phyloP scores from a whole-genome alignment of 2,329 filamentous ascomycete species.

The Exophiala calicioides region DNA sequence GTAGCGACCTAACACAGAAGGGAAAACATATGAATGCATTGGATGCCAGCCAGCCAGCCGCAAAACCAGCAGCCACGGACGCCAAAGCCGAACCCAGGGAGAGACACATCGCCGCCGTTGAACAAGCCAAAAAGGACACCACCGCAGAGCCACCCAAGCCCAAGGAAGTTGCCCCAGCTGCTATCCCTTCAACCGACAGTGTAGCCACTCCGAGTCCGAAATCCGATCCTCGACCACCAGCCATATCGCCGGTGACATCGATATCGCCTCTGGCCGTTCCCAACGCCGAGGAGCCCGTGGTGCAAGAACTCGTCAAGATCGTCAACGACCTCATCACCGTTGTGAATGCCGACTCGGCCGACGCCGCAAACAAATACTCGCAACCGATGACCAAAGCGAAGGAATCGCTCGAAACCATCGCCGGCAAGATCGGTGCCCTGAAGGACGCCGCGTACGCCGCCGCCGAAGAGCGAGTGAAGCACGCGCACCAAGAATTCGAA shows the following conservation, averaged over 20 bases:
- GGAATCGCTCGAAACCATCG: slow-evolving; percentile 74
- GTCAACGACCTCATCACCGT: slow-evolving; percentile 94
- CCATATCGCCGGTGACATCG: slow-evolving; percentile 55
- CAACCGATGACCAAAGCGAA: slow-evolving; percentile 83
- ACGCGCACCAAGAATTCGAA: slow-evolving; percentile 77
- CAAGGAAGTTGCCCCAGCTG: slow-evolving; percentile 36
- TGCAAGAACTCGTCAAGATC: slow-evolving; percentile 91
- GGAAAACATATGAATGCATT: slow-evolving; percentile 51
- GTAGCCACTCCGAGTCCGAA: slow-evolving; percentile 32
- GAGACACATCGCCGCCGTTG: slow-evolving; percentile 37
- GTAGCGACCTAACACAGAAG: slow-evolving; percentile 59
- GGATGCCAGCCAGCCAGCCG: slow-evolving; percentile 28
- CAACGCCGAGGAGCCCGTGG: slow-evolving; percentile 78
- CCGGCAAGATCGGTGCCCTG: slow-evolving; percentile 72
- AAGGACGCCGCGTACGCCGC: slow-evolving; percentile 69
- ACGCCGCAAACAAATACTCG: slow-evolving; percentile 67
- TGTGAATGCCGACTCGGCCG: slow-evolving; percentile 75
- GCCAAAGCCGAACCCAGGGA: slow-evolving; percentile 30
- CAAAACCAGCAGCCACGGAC: slow-evolving; percentile 17
- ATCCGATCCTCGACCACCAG: slow-evolving; percentile 40
- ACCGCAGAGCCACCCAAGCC: slow-evolving; percentile 24
- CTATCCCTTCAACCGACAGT: slow-evolving; percentile 21
- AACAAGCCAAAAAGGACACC: slow-evolving; percentile 36
- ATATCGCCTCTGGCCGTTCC: slow-evolving; percentile 77
- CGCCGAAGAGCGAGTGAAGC: slow-evolving; percentile 72